These are phyloP conservation scores for Ramaria sp. DNA, from an alignment of 768 basidiomycete genomes.

Conservation along the genomic window DNA sequence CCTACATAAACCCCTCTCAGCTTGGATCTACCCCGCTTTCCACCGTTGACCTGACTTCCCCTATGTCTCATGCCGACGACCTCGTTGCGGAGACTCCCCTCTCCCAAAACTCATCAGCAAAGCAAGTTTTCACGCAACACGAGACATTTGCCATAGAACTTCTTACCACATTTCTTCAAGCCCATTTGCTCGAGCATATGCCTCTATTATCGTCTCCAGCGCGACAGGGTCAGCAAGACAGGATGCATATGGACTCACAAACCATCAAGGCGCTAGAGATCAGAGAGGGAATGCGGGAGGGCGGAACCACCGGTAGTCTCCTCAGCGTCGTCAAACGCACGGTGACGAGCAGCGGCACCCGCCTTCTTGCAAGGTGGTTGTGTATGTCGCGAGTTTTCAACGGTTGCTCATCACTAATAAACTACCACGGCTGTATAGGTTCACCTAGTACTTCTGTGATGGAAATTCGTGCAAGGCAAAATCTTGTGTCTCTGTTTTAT, in stretches of 20 bases:
- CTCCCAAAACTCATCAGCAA: neutral
- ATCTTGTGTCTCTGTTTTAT: constrained; percentile 65
- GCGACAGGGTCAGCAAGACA: constrained; percentile 39
- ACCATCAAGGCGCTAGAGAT: constrained; percentile 87
- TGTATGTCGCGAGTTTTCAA: constrained; percentile 36
- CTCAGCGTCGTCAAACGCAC: constrained; percentile 69
- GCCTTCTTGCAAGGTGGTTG: constrained; percentile 65
- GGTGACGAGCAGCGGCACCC: constrained; percentile 63
- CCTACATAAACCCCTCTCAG: constrained; percentile 28
- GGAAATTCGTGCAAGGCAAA: constrained; percentile 67
- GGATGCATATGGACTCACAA: constrained; percentile 87
- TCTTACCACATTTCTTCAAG: constrained; percentile 53
- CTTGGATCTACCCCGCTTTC: neutral
- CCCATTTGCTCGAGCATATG: constrained; percentile 70
- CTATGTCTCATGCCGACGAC: constrained; percentile 4
- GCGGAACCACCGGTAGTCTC: constrained; percentile 63
- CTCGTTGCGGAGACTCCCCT: neutral
- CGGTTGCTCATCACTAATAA: neutral
- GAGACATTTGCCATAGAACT: constrained; percentile 52
- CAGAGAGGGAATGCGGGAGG: constrained; percentile 62
- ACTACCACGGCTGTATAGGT: constrained; percentile 32
- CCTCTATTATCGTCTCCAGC: constrained; percentile 49
- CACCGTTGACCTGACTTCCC: neutral
- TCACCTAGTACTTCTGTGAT: constrained; percentile 69
- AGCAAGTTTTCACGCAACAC: constrained; percentile 17